Conservation (phyloP, 1,284 basidiomycete genomes). For the Trichosporon ovoides region DNA sequence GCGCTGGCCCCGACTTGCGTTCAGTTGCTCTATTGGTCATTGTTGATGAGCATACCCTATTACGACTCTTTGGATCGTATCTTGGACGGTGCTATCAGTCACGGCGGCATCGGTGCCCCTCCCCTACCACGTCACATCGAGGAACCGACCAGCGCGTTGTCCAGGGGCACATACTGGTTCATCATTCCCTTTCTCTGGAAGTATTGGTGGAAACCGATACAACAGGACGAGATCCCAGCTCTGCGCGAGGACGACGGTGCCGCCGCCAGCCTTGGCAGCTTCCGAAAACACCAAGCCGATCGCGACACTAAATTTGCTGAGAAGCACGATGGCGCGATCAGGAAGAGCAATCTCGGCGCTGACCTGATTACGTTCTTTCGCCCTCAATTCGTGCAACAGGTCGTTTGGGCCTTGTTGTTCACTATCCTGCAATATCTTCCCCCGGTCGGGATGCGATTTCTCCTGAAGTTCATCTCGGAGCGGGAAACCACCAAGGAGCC, state of each 20-base stretch:
- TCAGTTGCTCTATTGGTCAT: conserved; percentile 40
- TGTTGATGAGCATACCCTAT: conserved; percentile 44
- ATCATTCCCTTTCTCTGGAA: conserved; percentile 49
- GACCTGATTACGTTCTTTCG: conserved; percentile 36
- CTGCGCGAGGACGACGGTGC: conserved; percentile 53
- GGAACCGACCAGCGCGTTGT: conserved; percentile 42
- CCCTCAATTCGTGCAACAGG: conserved; percentile 23
- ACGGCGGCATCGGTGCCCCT: conserved; percentile 31
- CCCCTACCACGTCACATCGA: conserved; percentile 31
- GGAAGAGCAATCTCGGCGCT: conserved; percentile 43
- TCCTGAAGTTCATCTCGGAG: conserved; percentile 51
- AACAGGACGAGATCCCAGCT: conserved; percentile 51
- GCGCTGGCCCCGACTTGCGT: conserved; percentile 29
- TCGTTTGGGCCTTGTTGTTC: conserved; percentile 48
- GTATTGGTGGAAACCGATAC: conserved; percentile 49
- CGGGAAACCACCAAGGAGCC: conserved; percentile 41
- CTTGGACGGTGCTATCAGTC: conserved; percentile 33
- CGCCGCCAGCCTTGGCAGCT: conserved; percentile 48
- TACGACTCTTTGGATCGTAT: conserved; percentile 37
- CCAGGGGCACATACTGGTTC: conserved; percentile 47
- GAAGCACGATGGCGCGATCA: conserved; percentile 24
- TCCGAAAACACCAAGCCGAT: conserved; percentile 37
- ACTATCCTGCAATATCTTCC: conserved; percentile 51
- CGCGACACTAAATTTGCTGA: conserved; percentile 21
- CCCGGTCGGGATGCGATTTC: conserved; percentile 51